These are phyloP conservation scores for Lactarius pseudohatsudake DNA, from an alignment of 768 basidiomycete species.

Conservation along the genomic window DNA sequence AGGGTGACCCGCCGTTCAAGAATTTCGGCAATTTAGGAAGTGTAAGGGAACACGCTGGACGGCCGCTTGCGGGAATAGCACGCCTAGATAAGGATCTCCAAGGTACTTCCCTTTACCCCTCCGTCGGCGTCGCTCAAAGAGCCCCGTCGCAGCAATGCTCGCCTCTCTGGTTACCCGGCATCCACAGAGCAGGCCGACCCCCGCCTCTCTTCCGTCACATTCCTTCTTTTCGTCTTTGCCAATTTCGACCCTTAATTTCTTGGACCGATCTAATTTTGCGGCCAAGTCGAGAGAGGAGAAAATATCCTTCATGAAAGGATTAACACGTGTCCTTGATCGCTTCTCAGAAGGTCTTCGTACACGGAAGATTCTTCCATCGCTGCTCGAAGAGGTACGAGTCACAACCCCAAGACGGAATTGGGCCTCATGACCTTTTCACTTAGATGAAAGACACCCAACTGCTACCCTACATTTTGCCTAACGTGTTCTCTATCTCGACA, in stretches of 20 bases:
- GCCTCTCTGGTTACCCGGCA: conserved; percentile 79
- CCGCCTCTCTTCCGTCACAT: conserved; percentile 76
- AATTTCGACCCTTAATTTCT: conserved; percentile 92
- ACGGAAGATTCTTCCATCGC: conserved; percentile 86
- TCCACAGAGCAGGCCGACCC: conserved; percentile 68
- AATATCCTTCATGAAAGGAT: conserved; percentile 91
- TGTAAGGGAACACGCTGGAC: conserved; percentile 68
- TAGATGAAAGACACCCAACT: conserved; percentile 94
- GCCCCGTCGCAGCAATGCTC: conserved; percentile 59
- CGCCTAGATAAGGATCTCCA: conserved; percentile 70
- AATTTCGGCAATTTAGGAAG: conserved; percentile 75
- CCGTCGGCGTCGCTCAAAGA: conserved; percentile 8
- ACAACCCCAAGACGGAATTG: background rate
- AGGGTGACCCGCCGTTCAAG: conserved; percentile 82
- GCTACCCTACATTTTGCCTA: conserved; percentile 92
- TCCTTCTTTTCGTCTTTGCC: conserved; percentile 94
- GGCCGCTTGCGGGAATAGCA: conserved; percentile 60
- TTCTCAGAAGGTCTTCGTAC: conserved; percentile 87
- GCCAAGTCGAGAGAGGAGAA: conserved; percentile 95
- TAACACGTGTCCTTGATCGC: conserved; percentile 72
- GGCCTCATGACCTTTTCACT: background rate
- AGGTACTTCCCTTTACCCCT: conserved; percentile 43
- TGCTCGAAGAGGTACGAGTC: conserved; percentile 86
- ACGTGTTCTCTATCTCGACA: conserved; percentile 87
- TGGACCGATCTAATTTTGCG: conserved; percentile 94